Base-by-base conservation (phyloP, 345 rosid species). In the Microcos paniculata region DNA sequence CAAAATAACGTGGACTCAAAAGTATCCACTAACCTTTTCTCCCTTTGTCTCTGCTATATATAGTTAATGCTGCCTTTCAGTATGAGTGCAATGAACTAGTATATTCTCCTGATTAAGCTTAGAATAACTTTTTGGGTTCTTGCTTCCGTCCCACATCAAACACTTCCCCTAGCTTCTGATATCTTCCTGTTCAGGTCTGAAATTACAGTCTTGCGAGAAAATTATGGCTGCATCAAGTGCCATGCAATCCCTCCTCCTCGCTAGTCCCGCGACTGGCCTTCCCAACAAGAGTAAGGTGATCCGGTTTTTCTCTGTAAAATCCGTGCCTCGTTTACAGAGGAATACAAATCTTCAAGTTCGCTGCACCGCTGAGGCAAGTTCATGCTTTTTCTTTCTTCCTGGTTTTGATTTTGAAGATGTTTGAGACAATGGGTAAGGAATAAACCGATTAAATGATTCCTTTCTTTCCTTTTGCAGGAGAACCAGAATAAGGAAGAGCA, bases 211-310 rank as follows among this genome's bases (percentile, higher is more conserved):
- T 14, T 55, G 13, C 24, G 3, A 26, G 24, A 3, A 62, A 58
- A n/a, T n/a, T n/a, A 89, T 90, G 89, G 87, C 90, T 35, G 76
- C 85, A 13, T 48, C 86, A 48, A 56, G 71, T 4, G 62, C 71
- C 38, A 73, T 88, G 84, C 95, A 88, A 24, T 77, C 91, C 1
- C 74, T 86, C 64, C 78, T 89, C 0, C 2, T 70, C 15, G 81
- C 82, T 0, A 77, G 78, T 33, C 89, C 92, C 1, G 66, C 80
- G 1, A 28, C 79, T 23, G 74, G 80, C 15, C 59, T 78, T 31
- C 24, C 74, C 7, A 75, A 14, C 58, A 79, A 77, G 81, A 76
- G 71, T 3, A 75, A 77, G 42, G 77, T 72, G 57, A 76, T 11
- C 74, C 79, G 73, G 45, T 78, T 75, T 43, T 28, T 48, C 69